Evolutionary conservation across 2,329 filamentous ascomycete genomes (phyloP), one percentile per base, ranked within the genome.

Genomic region (Incumbomyces lentus): DNA sequence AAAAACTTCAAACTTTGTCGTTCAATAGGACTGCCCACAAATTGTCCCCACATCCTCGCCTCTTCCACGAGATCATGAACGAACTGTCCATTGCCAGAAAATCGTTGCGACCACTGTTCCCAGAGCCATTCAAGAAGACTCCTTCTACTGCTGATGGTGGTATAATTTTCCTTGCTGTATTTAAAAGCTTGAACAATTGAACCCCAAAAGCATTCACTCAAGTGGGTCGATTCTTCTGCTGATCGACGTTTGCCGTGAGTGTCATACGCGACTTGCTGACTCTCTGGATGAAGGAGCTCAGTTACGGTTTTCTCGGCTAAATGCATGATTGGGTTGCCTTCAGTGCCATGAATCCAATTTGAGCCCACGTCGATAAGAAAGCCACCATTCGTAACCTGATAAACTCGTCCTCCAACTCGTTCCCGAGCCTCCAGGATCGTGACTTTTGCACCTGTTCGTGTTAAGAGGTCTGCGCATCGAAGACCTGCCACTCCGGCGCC

Each of bases 291-390:
- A 57, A 74, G 67, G 2, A 72, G 64, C 8, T 62, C 52, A 0
- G 75, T 78, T 10, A 65, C 61, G 1, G 76, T 78, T 47, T 68
- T 59, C 49, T 69, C 64, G 12, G 76, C 77, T n/a, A 82, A 66
- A 12, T 71, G 63, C 40, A 72, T 63, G 17, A 82, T 78, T 0
- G 78, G 78, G 53, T 81, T 81, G 34, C 73, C 63, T 2, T 74
- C 65, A 1, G 74, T 75, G 13, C 78, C 78, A 58, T 82, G 78
- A 41, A 81, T 80, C 78, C 78, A 81, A 52, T 81, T 81, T 1
- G 78, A 74, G 2, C 78, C 78, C 74, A 79, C 61, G 61, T 81
- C 78, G 36, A 81, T 70, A 11, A 68, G 53, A 59, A 76, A 69
- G 8, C 71, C 72, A 1, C 65, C 62, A 7, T 69, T 60, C 42